Percentiles rank a stretch among this genome's conserved stretches.
Conservation (phyloP, 805 yeast species). For the Ogataea dorogensis region DNA sequence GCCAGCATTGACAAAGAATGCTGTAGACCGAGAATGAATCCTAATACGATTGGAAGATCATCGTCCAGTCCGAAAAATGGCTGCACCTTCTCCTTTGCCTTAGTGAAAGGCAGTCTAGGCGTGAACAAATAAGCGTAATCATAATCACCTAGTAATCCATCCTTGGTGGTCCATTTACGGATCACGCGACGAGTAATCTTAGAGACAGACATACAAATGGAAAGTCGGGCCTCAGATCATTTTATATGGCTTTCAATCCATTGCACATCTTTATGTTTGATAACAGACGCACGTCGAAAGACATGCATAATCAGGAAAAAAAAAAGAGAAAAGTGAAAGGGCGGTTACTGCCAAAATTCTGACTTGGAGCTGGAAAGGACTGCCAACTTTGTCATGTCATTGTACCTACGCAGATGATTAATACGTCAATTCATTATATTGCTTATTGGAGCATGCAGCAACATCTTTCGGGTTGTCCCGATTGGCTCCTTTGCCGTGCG, state of each 20-base stretch:
- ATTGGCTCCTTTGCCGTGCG: too few relatives aligned
- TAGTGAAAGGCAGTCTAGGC: constrained; percentile 72
- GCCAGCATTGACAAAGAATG: constrained; percentile 91
- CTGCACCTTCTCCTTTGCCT: constrained; percentile 48
- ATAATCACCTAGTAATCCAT: constrained; percentile 85
- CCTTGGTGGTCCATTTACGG: constrained; percentile 55
- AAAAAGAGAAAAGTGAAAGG: neutral
- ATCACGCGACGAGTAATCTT: constrained; percentile 13
- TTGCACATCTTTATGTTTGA: neutral
- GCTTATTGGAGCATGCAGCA: too few relatives aligned
- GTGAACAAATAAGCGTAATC: constrained; percentile 78
- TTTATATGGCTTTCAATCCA: too few relatives aligned
- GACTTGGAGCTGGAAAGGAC: too few relatives aligned
- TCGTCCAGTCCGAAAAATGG: constrained; percentile 83
- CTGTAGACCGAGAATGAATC: constrained; percentile 78
- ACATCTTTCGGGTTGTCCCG: too few relatives aligned
- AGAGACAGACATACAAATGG: too few relatives aligned
- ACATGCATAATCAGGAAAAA: constrained; percentile 6
- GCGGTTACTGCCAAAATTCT: neutral
- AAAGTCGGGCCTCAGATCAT: too few relatives aligned
- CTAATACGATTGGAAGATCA: constrained; percentile 78
- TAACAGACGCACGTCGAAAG: constrained; percentile 4
- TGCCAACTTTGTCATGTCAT: too few relatives aligned
- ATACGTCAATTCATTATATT: too few relatives aligned
- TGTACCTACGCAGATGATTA: too few relatives aligned